Conservation (phyloP, 139 green algal species). For the Diplosphaera chodatii region DNA sequence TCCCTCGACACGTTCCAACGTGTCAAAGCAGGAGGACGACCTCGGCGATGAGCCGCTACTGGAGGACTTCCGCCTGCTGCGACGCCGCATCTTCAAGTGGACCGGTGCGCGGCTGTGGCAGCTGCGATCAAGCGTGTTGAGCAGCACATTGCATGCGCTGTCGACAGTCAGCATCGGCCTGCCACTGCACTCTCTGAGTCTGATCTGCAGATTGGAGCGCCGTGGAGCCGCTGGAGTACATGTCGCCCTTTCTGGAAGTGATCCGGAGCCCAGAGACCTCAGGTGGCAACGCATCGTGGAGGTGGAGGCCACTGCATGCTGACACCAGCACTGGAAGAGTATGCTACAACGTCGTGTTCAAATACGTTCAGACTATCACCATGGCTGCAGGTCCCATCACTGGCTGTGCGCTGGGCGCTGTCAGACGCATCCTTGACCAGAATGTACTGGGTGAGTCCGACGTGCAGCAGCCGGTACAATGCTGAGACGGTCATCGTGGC, state of each 20-base stretch:
- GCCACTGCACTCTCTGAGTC: too few species aligned
- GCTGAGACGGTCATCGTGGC: too few species aligned
- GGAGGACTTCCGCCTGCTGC: constrained; percentile 73
- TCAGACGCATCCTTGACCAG: constrained; percentile 70
- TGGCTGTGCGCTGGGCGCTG: constrained; percentile 68
- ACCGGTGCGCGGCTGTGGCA: too few species aligned
- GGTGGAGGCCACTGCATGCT: too few species aligned
- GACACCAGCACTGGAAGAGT: too few species aligned
- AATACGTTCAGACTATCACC: too few species aligned
- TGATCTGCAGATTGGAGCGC: constrained; percentile 51
- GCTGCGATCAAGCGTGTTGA: too few species aligned
- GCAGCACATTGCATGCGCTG: too few species aligned
- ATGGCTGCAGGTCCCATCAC: constrained; percentile 72
- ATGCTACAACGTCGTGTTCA: too few species aligned
- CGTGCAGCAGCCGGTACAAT: too few species aligned
- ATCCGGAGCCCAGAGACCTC: constrained; percentile 82
- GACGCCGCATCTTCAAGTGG: constrained; percentile 76
- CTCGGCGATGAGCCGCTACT: constrained; percentile 74
- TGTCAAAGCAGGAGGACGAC: constrained; percentile 60
- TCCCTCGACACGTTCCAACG: too few species aligned
- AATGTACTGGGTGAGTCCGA: constrained; percentile 64
- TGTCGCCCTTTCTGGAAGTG: constrained; percentile 86
- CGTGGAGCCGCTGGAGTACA: constrained; percentile 75
- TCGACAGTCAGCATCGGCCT: too few species aligned
- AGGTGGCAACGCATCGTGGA: constrained; percentile 11